A percentile compares a stretch with the other conserved stretches of the same genome.
phyloP scores from a whole-genome alignment of 1,284 basidiomycete genomes.

The Trametes polyzona region DNA sequence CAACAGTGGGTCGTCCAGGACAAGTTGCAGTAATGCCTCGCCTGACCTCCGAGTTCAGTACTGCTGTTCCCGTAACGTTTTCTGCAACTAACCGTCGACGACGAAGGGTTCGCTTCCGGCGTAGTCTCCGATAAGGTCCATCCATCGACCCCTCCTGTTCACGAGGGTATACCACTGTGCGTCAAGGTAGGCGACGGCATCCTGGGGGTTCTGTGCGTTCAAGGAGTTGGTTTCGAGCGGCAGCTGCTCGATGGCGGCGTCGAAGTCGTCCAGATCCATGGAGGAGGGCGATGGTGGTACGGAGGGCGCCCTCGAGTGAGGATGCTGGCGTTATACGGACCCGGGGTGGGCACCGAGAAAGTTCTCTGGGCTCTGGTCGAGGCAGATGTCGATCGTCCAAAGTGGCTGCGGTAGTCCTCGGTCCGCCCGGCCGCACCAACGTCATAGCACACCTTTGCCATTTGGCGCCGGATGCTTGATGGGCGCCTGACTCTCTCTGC shows the following conservation, averaged over 20 bases:
- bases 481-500: too few relatives aligned
- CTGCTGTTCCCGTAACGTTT: not conserved
- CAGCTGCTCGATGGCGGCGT: constrained; percentile 17
- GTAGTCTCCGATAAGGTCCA: constrained; percentile 74
- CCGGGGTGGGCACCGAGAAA: not conserved
- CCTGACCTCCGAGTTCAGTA: constrained; percentile 41
- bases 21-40: constrained; percentile 61
- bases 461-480: too few relatives aligned
- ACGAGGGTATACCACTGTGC: constrained; percentile 32
- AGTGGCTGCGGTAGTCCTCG: constrained; percentile 17
- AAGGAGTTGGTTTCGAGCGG: constrained; percentile 10
- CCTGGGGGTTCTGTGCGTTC: constrained; percentile 9
- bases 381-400: too few relatives aligned
- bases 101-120: constrained; percentile 70
- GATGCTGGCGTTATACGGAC: not conserved
- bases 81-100: constrained; percentile 54
- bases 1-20: constrained; percentile 61
- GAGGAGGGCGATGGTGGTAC: constrained; percentile 1
- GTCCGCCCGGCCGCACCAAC: constrained; percentile 3
- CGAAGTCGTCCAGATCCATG: constrained; percentile 42
- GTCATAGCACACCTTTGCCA: constrained; percentile 3
- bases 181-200: constrained; percentile 33
- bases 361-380: too few relatives aligned
- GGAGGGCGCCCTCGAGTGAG: not conserved
- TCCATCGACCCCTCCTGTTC: constrained; percentile 50